Evolutionary conservation across 1,284 basidiomycete genomes (phyloP).

Genomic region (Fomitopsis schrenkii): DNA sequence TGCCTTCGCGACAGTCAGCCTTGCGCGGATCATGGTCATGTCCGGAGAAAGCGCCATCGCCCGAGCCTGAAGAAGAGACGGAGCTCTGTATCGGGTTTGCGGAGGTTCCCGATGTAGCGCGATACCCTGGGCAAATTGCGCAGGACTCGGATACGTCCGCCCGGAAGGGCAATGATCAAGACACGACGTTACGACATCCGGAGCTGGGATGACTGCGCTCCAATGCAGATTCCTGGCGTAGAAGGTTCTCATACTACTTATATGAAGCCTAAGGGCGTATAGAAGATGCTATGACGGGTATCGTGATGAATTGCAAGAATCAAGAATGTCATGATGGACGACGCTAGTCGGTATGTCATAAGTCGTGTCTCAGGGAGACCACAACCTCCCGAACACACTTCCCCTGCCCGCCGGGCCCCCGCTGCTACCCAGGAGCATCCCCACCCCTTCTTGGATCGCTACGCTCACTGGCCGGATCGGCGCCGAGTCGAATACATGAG

Average conservation of each 20-base stretch:
- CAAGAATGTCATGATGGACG: not conserved
- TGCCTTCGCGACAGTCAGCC: constrained; percentile 1
- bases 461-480: constrained; percentile 74
- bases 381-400: constrained; percentile 66
- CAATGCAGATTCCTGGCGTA: not conserved
- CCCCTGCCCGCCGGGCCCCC: constrained; percentile 36
- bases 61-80: not conserved
- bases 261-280: not conserved
- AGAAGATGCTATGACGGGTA: not conserved
- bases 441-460: constrained; percentile 67
- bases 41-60: not conserved
- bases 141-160: not conserved
- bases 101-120: not conserved
- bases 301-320: not conserved
- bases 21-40: not conserved
- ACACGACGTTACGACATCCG: not conserved
- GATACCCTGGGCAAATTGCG: not conserved
- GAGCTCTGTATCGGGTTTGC: constrained; percentile 6
- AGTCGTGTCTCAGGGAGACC: constrained; percentile 31
- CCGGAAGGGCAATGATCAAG: not conserved
- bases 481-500: constrained; percentile 72
- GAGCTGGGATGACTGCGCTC: not conserved
- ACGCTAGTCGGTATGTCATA: not conserved
- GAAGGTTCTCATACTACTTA: not conserved
- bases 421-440: constrained; percentile 46